Evolutionary conservation across 768 basidiomycete genomes (phyloP).

Genomic region (Serendipita vermifera): DNA sequence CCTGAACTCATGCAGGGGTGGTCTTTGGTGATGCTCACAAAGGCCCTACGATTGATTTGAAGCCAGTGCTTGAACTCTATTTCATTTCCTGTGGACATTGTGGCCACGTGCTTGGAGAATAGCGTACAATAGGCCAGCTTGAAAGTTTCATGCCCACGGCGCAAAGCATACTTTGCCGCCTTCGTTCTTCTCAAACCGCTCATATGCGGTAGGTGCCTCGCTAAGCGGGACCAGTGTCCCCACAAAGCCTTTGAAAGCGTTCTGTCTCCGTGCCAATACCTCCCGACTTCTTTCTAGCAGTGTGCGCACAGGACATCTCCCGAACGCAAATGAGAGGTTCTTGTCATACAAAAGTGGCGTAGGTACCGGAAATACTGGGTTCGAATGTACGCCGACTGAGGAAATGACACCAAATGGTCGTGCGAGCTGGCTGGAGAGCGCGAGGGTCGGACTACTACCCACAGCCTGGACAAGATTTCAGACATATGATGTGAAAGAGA

Average conservation of each 20-base stretch:
- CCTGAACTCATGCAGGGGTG: too few species aligned
- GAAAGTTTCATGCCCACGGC: slow-evolving; percentile 47
- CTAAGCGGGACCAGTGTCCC: slow-evolving; percentile 50
- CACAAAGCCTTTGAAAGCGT: slow-evolving; percentile 29
- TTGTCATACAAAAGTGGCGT: slow-evolving; percentile 45
- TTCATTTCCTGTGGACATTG: too few species aligned
- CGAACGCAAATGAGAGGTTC: slow-evolving; percentile 69
- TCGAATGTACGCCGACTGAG: slow-evolving; percentile 62
- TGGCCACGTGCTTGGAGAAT: too few species aligned
- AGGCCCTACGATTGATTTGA: too few species aligned
- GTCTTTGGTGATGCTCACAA: too few species aligned
- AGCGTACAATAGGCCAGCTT: too few species aligned
- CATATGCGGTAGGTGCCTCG: slow-evolving; percentile 37
- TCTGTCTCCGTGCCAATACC: slow-evolving; percentile 47
- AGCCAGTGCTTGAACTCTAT: too few species aligned
- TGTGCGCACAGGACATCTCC: slow-evolving; percentile 66
- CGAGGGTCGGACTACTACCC: slow-evolving; percentile 50
- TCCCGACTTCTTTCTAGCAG: slow-evolving; percentile 57
- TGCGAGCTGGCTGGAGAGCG: slow-evolving; percentile 55
- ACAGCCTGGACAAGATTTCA: slow-evolving; percentile 38
- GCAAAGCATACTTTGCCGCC: slow-evolving; percentile 69
- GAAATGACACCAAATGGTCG: slow-evolving; percentile 62
- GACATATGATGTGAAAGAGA: background rate
- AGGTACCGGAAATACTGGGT: slow-evolving; percentile 36
- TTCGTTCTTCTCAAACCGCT: slow-evolving; percentile 54